A percentile compares a stretch with the other conserved stretches of the same genome.
Conservation (phyloP, 352 stramenopile species). For the Pythium sukuiense region DNA sequence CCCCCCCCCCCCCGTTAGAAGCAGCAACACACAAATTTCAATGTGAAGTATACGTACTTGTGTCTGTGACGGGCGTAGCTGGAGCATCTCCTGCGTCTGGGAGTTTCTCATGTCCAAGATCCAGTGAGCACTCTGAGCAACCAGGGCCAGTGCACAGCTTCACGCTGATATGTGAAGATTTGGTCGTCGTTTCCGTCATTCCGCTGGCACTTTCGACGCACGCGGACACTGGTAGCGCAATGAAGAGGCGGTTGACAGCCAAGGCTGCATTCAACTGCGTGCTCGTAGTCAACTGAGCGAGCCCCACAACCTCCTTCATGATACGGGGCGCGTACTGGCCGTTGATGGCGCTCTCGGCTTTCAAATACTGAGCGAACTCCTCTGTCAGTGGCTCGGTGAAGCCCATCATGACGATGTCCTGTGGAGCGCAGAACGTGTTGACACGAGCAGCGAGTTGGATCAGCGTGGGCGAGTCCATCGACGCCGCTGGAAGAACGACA, state of each 20-base stretch:
- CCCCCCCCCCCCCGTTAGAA: too few species aligned
- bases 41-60: conserved; percentile 4
- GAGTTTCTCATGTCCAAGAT: background rate
- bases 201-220: conserved; percentile 7
- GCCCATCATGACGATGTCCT: conserved; percentile 21
- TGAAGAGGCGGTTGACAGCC: conserved; percentile 20
- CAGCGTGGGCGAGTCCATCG: conserved; percentile 8
- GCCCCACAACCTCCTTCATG: conserved; percentile 15
- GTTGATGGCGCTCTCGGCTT: conserved; percentile 18
- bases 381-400: conserved; percentile 16
- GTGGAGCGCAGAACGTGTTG: conserved; percentile 17
- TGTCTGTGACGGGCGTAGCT: background rate
- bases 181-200: background rate
- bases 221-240: background rate
- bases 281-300: conserved; percentile 2
- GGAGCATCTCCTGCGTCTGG: background rate
- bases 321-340: conserved; percentile 13
- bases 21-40: background rate
- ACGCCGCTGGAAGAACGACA: background rate
- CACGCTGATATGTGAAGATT: conserved; percentile 4
- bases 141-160: conserved; percentile 8
- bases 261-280: background rate
- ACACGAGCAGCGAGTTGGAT: conserved; percentile 6
- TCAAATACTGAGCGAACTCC: conserved; percentile 18
- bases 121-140: conserved; percentile 3